Conservation (phyloP, 345 rosid genomes). For the Aquilaria yunnanensis region DNA sequence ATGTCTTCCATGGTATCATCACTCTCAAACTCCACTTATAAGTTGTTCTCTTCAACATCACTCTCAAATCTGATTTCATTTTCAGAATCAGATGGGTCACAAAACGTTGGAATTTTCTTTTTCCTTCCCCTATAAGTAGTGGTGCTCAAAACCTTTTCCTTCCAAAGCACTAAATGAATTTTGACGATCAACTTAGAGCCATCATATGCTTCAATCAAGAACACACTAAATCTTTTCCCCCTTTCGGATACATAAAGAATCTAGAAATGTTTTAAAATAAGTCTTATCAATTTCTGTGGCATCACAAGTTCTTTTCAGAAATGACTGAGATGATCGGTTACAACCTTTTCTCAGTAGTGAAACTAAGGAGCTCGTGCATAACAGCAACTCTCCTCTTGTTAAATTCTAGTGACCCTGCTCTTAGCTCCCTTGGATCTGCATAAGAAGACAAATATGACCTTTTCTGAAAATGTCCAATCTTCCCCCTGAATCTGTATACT, state of each 20-base stretch:
- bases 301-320: conserved; percentile 69
- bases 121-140: conserved; percentile 61
- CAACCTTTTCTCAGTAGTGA: conserved; percentile 86
- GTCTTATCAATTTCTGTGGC: conserved; percentile 95
- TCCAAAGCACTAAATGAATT: conserved; percentile 58
- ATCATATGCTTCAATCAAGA: conserved; percentile 70
- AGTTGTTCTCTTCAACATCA: conserved; percentile 26
- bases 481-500: conserved; percentile 61
- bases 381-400: conserved; percentile 85
- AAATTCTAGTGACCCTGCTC: conserved; percentile 77
- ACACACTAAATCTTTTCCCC: conserved; percentile 88
- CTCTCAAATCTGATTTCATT: conserved; percentile 22
- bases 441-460: conserved; percentile 75
- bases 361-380: conserved; percentile 87
- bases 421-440: conserved; percentile 61
- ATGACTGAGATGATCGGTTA: conserved; percentile 87
- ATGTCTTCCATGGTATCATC: conserved; percentile 27
- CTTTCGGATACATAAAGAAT: conserved; percentile 89
- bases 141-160: conserved; percentile 54
- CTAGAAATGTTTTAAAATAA: conserved; percentile 79
- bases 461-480: conserved; percentile 81
- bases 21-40: conserved; percentile 24
- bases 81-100: conserved; percentile 51
- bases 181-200: conserved; percentile 62
- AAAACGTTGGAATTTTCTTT: conserved; percentile 39